Evolutionary conservation across 306 rosid genomes (phyloP).

Genomic region (Chamaecrista fasciculata): DNA sequence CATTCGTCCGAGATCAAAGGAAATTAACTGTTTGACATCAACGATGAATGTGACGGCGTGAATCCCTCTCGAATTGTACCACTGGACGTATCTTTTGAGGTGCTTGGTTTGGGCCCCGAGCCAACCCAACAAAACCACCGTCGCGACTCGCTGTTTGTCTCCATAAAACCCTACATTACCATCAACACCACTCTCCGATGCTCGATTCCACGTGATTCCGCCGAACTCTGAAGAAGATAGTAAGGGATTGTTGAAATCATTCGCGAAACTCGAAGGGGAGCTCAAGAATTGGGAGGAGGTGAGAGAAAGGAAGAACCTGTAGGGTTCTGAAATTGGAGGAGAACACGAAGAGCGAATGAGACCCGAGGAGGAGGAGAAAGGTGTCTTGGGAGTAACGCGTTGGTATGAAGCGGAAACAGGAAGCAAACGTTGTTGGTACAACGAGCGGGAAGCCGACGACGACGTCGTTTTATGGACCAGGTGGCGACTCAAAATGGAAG

Average conservation of each 20-base stretch:
- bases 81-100: constrained; percentile 73
- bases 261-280: constrained; percentile 17
- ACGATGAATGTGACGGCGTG: constrained; percentile 70
- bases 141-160: constrained; percentile 30
- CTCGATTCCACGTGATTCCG: constrained; percentile 44
- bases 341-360: constrained; percentile 37
- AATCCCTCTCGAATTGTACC: constrained; percentile 76
- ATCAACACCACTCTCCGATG: constrained; percentile 27
- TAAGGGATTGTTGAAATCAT: constrained; percentile 30
- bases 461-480: constrained; percentile 38
- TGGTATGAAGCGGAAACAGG: constrained; percentile 13
- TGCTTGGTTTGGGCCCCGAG: constrained; percentile 76
- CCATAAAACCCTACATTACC: constrained; percentile 29
- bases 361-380: constrained; percentile 37
- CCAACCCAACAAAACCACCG: constrained; percentile 88
- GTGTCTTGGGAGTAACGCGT: not conserved
- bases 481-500: constrained; percentile 43
- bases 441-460: not conserved
- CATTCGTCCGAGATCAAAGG: constrained; percentile 53
- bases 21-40: constrained; percentile 51
- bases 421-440: constrained; percentile 7
- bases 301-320: constrained; percentile 41
- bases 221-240: constrained; percentile 29
- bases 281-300: constrained; percentile 35
- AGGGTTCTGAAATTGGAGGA: constrained; percentile 29